phyloP scores from a whole-genome alignment of 345 rosid genomes.

The Gossypium raimondii region DNA sequence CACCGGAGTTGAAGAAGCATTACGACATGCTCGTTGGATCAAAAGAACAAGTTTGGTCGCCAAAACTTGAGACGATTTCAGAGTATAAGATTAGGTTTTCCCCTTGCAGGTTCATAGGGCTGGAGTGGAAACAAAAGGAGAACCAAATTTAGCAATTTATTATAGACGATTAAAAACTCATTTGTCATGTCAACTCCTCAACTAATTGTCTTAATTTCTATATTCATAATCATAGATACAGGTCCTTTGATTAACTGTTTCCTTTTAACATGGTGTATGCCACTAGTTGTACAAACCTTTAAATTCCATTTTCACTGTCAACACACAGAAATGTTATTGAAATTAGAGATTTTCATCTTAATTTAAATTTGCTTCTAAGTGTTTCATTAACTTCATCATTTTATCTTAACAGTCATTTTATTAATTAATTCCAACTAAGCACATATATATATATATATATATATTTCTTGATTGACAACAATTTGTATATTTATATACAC shows the following conservation, averaged over 20 bases:
- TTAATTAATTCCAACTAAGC: no score
- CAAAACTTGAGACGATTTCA: constrained; percentile 73
- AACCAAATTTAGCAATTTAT: background rate
- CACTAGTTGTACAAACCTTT: background rate
- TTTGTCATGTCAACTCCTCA: no score
- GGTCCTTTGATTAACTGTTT: background rate
- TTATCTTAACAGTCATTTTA: no score
- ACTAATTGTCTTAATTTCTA: background rate
- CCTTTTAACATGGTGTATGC: background rate
- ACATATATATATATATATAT: no score
- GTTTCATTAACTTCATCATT: background rate
- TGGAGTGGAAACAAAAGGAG: constrained; percentile 49
- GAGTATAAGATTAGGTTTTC: constrained; percentile 67
- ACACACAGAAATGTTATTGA: background rate
- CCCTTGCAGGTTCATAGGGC: constrained; percentile 52
- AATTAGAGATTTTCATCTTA: background rate
- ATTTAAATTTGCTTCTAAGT: background rate
- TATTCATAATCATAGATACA: background rate
- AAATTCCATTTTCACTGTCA: background rate
- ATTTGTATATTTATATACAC: background rate
- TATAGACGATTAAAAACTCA: background rate
- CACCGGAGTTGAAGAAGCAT: constrained; percentile 90
- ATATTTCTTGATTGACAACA: background rate
- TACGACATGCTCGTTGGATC: constrained; percentile 70
- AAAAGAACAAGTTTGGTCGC: constrained; percentile 75